These are phyloP conservation scores for Termitomyces sp. DNA, from an alignment of 768 basidiomycete species.

Conservation along the genomic window DNA sequence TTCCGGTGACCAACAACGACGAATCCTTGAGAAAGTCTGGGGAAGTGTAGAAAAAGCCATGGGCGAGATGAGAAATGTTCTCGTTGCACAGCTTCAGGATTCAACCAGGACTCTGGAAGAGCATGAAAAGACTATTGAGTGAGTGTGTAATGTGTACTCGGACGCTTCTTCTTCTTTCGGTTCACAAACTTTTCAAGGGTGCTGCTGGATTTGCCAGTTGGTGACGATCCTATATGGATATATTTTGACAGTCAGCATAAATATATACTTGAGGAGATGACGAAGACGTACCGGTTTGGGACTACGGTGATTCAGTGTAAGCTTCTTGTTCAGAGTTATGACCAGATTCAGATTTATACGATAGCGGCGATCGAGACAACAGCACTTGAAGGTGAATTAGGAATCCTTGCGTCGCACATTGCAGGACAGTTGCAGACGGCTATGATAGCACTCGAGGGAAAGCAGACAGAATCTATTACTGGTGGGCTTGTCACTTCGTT, in stretches of 20 bases:
- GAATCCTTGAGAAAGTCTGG: conserved; percentile 97
- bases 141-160: conserved; percentile 26
- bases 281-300: conserved; percentile 48
- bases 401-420: conserved; percentile 36
- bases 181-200: conserved; percentile 46
- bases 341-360: conserved; percentile 6
- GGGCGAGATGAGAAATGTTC: conserved; percentile 77
- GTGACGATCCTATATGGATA: conserved; percentile 92
- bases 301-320: conserved; percentile 49
- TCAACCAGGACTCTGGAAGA: conserved; percentile 79
- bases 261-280: conserved; percentile 77
- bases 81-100: conserved; percentile 79
- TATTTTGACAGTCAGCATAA: conserved; percentile 94
- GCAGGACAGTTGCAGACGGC: conserved; percentile 56
- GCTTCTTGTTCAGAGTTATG: conserved; percentile 12
- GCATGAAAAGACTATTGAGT: conserved; percentile 97
- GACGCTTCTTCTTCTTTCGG: background rate
- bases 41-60: conserved; percentile 90
- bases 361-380: conserved; percentile 44
- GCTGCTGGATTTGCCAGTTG: conserved; percentile 76
- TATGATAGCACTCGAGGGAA: conserved; percentile 53
- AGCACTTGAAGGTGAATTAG: conserved; percentile 28
- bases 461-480: conserved; percentile 55
- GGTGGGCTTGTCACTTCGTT: conserved; percentile 32
- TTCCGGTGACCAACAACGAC: conserved; percentile 65